These are phyloP conservation scores for Pisolithus sp. DNA, from an alignment of 768 basidiomycete species.

Conservation along the genomic window DNA sequence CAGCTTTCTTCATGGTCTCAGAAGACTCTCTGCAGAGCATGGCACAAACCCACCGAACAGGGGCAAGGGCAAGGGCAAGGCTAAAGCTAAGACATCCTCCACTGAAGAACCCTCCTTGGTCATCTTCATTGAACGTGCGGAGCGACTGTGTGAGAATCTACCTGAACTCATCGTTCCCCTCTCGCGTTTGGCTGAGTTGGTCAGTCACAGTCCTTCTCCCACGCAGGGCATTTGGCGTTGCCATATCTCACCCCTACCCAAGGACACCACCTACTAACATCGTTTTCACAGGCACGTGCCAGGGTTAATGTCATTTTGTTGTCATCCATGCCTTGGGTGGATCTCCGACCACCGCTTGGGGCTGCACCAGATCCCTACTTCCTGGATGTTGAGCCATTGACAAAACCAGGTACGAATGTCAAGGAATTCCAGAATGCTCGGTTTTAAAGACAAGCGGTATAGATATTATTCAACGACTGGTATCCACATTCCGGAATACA, in stretches of 20 bases:
- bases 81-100: constrained; percentile 16
- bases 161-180: constrained; percentile 67
- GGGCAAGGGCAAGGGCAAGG: constrained; percentile 24
- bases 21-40: constrained; percentile 28
- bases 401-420: constrained; percentile 48
- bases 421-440: background rate
- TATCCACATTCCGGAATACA: constrained; percentile 30
- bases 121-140: constrained; percentile 60
- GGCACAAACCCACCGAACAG: background rate
- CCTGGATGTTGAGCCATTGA: constrained; percentile 45
- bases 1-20: constrained; percentile 34
- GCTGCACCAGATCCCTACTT: constrained; percentile 70
- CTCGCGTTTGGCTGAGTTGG: constrained; percentile 65
- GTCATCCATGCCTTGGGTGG: constrained; percentile 64
- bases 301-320: constrained; percentile 57
- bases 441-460: background rate
- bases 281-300: constrained; percentile 42
- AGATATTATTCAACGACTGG: constrained; percentile 34
- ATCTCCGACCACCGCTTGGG: constrained; percentile 62
- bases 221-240: background rate
- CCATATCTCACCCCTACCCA: background rate
- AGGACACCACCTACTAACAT: constrained; percentile 4
- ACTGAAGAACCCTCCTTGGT: constrained; percentile 37
- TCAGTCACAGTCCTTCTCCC: constrained; percentile 26
- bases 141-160: constrained; percentile 54